A percentile compares a stretch with the other conserved stretches of the same genome.
These are phyloP conservation scores for Epichloe gansuensis DNA, from an alignment of 2,329 filamentous ascomycete genomes.

Conservation along the genomic window DNA sequence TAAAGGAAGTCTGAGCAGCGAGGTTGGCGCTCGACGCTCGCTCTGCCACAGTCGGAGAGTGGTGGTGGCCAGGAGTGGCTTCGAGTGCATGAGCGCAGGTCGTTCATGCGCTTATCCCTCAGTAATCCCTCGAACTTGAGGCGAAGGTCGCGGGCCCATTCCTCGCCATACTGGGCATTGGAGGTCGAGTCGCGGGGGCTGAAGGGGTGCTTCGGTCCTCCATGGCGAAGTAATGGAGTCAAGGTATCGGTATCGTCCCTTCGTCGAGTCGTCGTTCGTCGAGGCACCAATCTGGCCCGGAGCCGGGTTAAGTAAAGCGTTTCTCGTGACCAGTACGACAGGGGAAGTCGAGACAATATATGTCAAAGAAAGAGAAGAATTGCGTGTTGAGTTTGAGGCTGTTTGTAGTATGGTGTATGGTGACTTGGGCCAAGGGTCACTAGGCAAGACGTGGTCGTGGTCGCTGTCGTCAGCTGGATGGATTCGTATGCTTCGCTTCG, in stretches of 20 bases:
- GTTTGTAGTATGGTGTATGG: not conserved
- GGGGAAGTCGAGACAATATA: not conserved
- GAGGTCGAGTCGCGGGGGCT: slow-evolving; percentile 15
- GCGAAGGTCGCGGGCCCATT: slow-evolving; percentile 67
- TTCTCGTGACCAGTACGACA: not conserved
- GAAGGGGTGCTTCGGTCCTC: slow-evolving; percentile 25
- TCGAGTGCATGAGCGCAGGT: slow-evolving; percentile 44
- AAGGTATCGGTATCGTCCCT: not conserved
- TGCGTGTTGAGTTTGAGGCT: not conserved
- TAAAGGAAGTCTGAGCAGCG: slow-evolving; percentile 25
- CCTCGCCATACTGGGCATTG: slow-evolving; percentile 46
- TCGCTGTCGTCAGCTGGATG: slow-evolving; percentile 9
- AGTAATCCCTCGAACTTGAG: slow-evolving; percentile 78
- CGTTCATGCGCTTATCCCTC: slow-evolving; percentile 76
- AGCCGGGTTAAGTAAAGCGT: not conserved
- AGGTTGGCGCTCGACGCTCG: slow-evolving; percentile 38
- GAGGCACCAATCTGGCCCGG: not conserved
- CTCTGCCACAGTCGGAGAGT: slow-evolving; percentile 42
- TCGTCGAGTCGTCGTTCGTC: not conserved
- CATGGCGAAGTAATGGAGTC: slow-evolving; percentile 17
- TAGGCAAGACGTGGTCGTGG: slow-evolving; percentile 4
- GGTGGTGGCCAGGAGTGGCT: slow-evolving; percentile 48
- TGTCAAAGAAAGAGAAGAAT: not conserved
- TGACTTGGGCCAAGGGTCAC: not conserved
- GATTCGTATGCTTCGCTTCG: slow-evolving; percentile 5